Conservation (phyloP, 345 rosid species). For the Aquilaria yunnanensis region DNA sequence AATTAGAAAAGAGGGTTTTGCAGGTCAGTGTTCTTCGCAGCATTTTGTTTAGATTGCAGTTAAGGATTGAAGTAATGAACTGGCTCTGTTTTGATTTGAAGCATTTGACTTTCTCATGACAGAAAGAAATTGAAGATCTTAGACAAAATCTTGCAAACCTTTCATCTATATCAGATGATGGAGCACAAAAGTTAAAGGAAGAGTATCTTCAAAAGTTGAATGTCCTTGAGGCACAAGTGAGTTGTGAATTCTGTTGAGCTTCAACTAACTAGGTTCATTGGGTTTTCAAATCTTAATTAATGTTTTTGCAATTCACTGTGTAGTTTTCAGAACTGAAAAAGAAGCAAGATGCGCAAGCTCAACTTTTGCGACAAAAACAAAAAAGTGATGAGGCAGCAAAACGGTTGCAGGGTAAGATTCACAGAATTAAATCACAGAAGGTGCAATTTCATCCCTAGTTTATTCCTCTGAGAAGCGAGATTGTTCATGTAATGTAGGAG, state of each 20-base stretch:
- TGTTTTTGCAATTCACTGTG: slow-evolving; percentile 5
- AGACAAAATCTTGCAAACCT: no score
- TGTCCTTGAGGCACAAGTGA: slow-evolving; percentile 85
- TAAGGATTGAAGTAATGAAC: no score
- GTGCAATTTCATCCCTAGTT: slow-evolving; percentile 15
- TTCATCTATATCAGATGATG: no score
- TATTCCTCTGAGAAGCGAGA: no score
- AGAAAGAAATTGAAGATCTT: slow-evolving; percentile 91
- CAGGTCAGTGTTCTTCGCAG: slow-evolving; percentile 23
- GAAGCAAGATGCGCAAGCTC: slow-evolving; percentile 97
- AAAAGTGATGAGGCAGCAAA: slow-evolving; percentile 88
- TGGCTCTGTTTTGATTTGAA: no score
- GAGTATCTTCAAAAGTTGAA: slow-evolving; percentile 88
- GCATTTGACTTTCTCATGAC: slow-evolving; percentile 1
- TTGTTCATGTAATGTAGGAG: no score
- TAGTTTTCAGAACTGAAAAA: slow-evolving; percentile 86
- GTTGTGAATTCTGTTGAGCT: slow-evolving; percentile 7
- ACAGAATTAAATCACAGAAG: slow-evolving; percentile 81
- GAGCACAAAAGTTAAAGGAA: no score
- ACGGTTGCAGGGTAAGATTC: slow-evolving; percentile 84
- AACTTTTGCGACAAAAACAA: slow-evolving; percentile 89
- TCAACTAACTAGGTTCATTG: slow-evolving; percentile 4
- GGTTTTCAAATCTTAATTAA: slow-evolving; percentile 2
- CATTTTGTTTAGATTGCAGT: slow-evolving; percentile 24
- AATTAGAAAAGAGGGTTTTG: slow-evolving; percentile 68